Conservation (phyloP, 306 rosid genomes). For the Aeschynomene evenia region DNA sequence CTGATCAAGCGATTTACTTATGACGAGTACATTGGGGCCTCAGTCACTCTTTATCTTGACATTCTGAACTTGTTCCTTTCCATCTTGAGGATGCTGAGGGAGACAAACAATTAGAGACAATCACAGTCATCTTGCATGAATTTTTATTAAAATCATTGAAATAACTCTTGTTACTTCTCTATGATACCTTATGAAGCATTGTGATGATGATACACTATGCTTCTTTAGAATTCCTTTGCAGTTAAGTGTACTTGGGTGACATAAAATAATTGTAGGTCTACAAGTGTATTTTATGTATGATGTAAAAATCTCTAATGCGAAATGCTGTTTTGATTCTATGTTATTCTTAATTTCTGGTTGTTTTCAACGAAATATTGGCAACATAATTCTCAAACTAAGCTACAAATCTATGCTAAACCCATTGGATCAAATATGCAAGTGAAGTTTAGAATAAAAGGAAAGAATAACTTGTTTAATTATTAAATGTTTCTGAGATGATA, state of each 20-base stretch:
- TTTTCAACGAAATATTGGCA: too few relatives aligned
- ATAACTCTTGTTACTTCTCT: constrained; percentile 18
- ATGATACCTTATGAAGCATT: constrained; percentile 23
- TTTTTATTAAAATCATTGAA: constrained; percentile 16
- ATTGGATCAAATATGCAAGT: too few relatives aligned
- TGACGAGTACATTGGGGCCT: constrained; percentile 91
- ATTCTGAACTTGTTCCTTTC: constrained; percentile 83
- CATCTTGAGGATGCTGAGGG: constrained; percentile 82
- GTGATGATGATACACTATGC: constrained; percentile 18
- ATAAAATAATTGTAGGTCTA: constrained; percentile 10
- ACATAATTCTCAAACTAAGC: too few relatives aligned
- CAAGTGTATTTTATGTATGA: constrained; percentile 24
- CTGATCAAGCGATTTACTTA: constrained; percentile 87
- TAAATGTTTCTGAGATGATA: too few relatives aligned
- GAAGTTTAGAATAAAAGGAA: too few relatives aligned
- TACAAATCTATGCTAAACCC: too few relatives aligned
- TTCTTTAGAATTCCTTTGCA: constrained; percentile 23
- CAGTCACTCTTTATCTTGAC: constrained; percentile 85
- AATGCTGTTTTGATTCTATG: not conserved
- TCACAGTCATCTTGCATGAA: not conserved
- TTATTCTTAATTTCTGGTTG: too few relatives aligned
- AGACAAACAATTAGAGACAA: constrained; percentile 65
- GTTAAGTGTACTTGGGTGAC: constrained; percentile 23
- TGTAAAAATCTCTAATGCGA: constrained; percentile 9
- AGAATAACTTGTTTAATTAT: too few relatives aligned